Percentiles rank a stretch among this genome's conserved stretches.
Evolutionary conservation across 306 rosid species (phyloP).

Genomic region (Fragaria ananassa): DNA sequence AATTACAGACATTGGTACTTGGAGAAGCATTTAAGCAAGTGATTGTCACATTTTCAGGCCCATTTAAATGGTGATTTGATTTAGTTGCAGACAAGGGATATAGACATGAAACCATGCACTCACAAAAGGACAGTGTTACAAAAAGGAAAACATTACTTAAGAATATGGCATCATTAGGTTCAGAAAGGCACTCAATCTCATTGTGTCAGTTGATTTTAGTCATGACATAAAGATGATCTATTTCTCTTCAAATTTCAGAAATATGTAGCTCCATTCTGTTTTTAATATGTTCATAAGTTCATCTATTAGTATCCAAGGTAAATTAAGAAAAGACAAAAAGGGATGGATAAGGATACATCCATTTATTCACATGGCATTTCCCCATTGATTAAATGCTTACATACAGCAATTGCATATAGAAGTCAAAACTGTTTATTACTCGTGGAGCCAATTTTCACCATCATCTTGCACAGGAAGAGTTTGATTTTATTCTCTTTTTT

Average conservation of each 20-base stretch:
- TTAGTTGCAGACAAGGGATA: neutral
- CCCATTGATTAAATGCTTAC: neutral
- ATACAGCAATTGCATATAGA: neutral
- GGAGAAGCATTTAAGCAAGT: neutral
- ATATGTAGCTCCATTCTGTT: conserved; percentile 1
- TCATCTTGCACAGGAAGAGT: neutral
- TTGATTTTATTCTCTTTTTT: neutral
- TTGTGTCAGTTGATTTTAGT: neutral
- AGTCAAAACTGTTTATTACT: neutral
- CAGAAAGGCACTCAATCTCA: neutral
- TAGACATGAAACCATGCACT: neutral
- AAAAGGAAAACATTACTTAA: neutral
- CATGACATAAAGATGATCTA: neutral
- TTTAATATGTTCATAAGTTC: neutral
- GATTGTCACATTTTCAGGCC: neutral
- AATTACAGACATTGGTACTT: neutral
- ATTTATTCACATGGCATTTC: neutral
- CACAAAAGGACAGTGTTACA: neutral
- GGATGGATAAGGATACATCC: neutral
- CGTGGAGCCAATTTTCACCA: neutral
- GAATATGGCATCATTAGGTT: neutral
- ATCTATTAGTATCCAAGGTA: neutral
- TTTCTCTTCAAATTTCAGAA: neutral
- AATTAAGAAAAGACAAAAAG: neutral
- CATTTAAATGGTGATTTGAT: neutral